Evolutionary conservation across 1,284 basidiomycete species (phyloP).

Genomic region (Takashimella koratensis): DNA sequence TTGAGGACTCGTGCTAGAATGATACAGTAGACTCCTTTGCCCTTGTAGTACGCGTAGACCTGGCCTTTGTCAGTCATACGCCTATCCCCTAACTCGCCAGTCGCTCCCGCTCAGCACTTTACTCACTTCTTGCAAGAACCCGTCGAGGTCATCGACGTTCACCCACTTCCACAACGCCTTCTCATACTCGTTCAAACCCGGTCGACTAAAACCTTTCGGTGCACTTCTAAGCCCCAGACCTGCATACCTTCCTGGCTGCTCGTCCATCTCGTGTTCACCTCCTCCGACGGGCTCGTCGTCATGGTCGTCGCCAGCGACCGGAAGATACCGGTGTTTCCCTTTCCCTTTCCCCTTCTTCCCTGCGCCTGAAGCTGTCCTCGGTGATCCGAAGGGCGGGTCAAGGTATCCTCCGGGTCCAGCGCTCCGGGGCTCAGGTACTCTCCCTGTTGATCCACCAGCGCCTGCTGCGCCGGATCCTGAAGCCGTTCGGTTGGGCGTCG

Average conservation of each 20-base stretch:
- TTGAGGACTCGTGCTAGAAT: constrained; percentile 81
- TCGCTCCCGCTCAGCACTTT: too few species aligned
- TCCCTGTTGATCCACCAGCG: not conserved
- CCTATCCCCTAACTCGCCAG: too few species aligned
- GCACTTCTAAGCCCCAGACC: not conserved
- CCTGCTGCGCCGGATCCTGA: not conserved
- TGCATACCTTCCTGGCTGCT: constrained; percentile 4
- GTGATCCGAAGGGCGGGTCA: constrained; percentile 19
- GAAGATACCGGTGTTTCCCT: constrained; percentile 20
- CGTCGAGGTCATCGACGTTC: constrained; percentile 93
- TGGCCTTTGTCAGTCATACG: too few species aligned
- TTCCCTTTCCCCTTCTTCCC: constrained; percentile 25
- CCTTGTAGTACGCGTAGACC: constrained; percentile 87
- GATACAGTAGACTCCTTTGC: constrained; percentile 93
- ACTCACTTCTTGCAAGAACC: constrained; percentile 82
- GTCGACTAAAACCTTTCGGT: constrained; percentile 12
- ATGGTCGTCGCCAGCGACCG: constrained; percentile 45
- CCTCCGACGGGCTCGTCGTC: constrained; percentile 52
- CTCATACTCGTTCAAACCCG: constrained; percentile 75
- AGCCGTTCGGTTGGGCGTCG: not conserved
- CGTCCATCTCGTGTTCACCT: constrained; percentile 23
- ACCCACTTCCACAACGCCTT: constrained; percentile 97
- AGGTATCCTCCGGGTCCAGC: constrained; percentile 16
- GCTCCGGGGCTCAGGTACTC: not conserved
- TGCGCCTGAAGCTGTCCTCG: not conserved